phyloP scores from a whole-genome alignment of 257 asterid genomes.

The Salvia miltiorrhiza region DNA sequence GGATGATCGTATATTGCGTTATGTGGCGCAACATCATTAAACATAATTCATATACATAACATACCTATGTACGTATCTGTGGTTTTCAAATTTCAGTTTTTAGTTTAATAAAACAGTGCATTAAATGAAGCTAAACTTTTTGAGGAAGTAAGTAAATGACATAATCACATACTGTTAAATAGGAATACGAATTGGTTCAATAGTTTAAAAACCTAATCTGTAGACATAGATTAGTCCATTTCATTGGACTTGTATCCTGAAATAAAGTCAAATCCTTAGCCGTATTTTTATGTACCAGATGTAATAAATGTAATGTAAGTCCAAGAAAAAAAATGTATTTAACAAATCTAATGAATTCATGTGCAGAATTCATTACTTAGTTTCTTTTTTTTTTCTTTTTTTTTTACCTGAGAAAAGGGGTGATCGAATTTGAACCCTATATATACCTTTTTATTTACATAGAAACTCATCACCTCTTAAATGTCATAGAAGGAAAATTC shows the following conservation, averaged over 20 bases:
- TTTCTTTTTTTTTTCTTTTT: no score
- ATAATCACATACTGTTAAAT: not conserved
- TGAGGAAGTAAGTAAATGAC: not conserved
- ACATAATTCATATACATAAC: not conserved
- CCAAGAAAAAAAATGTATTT: not conserved
- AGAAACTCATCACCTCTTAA: no score
- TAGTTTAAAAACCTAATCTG: not conserved
- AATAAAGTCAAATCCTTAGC: constrained; percentile 12
- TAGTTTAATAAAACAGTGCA: not conserved
- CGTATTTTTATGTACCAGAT: not conserved
- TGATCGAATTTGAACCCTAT: no score
- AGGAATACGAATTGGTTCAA: not conserved
- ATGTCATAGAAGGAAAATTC: no score
- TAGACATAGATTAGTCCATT: constrained; percentile 1
- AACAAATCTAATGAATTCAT: not conserved
- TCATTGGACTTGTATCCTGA: not conserved
- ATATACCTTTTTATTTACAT: no score
- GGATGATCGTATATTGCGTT: no score
- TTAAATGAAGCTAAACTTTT: not conserved
- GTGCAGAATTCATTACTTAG: constrained; percentile 9
- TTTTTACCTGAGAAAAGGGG: no score
- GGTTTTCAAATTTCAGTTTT: not conserved
- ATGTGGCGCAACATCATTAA: no score
- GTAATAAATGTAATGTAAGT: constrained; percentile 4
- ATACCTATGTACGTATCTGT: not conserved